Conservation (phyloP, 257 asterid species). For the Nicotiana benthamiana region DNA sequence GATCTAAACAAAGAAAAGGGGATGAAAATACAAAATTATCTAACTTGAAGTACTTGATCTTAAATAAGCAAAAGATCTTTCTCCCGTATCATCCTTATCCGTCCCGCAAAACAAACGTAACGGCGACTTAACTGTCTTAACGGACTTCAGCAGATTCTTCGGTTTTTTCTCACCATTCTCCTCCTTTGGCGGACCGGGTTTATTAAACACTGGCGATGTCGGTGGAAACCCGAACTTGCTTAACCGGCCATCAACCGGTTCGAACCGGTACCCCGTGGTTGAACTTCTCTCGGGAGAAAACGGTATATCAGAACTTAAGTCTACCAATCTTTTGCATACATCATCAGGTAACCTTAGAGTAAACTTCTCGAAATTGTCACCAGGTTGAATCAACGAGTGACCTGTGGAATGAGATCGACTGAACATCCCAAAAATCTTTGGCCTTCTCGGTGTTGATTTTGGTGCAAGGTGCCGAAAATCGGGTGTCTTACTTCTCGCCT, state of each 20-base stretch:
- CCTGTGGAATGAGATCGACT: conserved; percentile 18
- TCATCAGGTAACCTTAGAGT: conserved; percentile 28
- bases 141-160: conserved; percentile 15
- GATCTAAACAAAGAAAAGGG: neutral
- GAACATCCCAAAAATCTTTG: neutral
- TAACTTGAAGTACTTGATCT: conserved; percentile 4
- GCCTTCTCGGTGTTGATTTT: neutral
- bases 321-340: conserved; percentile 9
- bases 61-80: conserved; percentile 5
- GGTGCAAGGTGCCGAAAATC: neutral
- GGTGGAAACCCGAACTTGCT: neutral
- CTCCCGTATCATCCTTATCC: neutral
- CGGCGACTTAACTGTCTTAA: conserved; percentile 21
- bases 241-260: too few species aligned
- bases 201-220: conserved; percentile 5
- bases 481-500: neutral
- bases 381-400: neutral
- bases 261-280: conserved; percentile 6
- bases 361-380: conserved; percentile 19
- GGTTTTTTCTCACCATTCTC: conserved; percentile 6
- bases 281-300: conserved; percentile 19
- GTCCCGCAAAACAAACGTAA: neutral
- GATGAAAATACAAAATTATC: neutral
- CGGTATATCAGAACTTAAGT: neutral
- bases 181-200: conserved; percentile 4